Base-by-base conservation (phyloP, 306 rosid species). In the Quercus glauca region DNA sequence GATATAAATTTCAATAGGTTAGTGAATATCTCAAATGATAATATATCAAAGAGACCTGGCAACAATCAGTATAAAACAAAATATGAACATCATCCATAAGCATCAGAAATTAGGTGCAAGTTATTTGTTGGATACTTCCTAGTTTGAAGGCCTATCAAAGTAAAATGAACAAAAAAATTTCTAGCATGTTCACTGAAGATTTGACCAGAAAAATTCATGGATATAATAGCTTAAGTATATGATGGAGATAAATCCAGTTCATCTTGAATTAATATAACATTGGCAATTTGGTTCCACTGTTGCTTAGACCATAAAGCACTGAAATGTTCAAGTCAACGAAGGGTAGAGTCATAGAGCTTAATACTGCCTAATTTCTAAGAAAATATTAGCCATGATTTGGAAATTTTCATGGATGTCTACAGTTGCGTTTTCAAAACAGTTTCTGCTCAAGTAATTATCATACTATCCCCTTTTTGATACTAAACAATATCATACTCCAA, bases 1-100 rank as follows among this genome's bases (percentile, higher is more conserved):
- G 4, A 35, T 45, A 77, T 78, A 77, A 28, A 58, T 33, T 37
- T 49, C 51, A 75, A 79, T 37, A 73, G 60, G 86, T 73, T 53
- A 73, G 12, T 21, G 37, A 20, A 12, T 12, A 73, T 56, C 55
- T 19, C 72, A 28, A 61, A 82, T 73, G 75, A 61, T 20, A 35
- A 12, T 60, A 43, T n/a, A 53, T n/a, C 23, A 33, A 67, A 35
- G 11, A 18, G 43, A 29, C 12, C 41, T 29, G 12, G 21, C 70
- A 29, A 17, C 20, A 64, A 29, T 14, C 43, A 12, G 10, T 64
- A 37, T 13, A 9, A 41, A 74, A 77, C 15, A 18, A 49, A 31
- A 49, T 25, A 12, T 51, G 61, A 51, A 19, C 45, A 68, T 6
- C 51, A 19, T 26, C 51, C 80, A 41, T 21, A 73, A 41, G 20